Conservation (phyloP, 1,284 basidiomycete genomes). For the Ustilago shanxiensis region DNA sequence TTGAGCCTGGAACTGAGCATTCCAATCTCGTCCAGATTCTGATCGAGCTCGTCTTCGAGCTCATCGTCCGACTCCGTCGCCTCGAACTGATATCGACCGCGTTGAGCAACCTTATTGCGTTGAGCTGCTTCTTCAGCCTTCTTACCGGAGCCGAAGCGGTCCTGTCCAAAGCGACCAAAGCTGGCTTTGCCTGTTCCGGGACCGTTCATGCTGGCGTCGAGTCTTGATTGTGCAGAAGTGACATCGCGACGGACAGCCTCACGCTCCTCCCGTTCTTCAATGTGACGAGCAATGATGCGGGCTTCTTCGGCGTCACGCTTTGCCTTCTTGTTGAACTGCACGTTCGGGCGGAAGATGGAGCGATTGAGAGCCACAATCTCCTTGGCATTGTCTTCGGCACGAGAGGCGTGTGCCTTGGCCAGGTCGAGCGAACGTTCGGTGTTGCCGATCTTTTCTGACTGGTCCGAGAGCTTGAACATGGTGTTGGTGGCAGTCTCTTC, state of each 20-base stretch:
- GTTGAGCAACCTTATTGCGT: conserved; percentile 74
- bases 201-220: conserved; percentile 78
- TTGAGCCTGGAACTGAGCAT: conserved; percentile 86
- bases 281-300: conserved; percentile 87
- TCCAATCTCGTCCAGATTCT: conserved; percentile 89
- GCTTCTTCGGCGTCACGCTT: conserved; percentile 91
- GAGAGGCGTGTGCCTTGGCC: conserved; percentile 86
- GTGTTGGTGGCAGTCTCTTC: conserved; percentile 95
- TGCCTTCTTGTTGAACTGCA: conserved; percentile 74
- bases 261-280: conserved; percentile 87
- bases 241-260: conserved; percentile 74
- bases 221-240: conserved; percentile 85
- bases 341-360: conserved; percentile 84
- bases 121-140: conserved; percentile 36
- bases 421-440: conserved; percentile 96
- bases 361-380: conserved; percentile 94
- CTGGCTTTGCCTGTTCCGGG: conserved; percentile 53
- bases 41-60: conserved; percentile 81
- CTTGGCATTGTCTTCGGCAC: conserved; percentile 92
- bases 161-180: conserved; percentile 58
- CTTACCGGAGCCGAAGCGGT: conserved; percentile 52
- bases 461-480: conserved; percentile 86
- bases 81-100: conserved; percentile 92
- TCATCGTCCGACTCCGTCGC: conserved; percentile 96
- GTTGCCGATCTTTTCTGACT: conserved; percentile 81